These are phyloP conservation scores for Pterocarpus macrocarpus DNA, from an alignment of 306 rosid genomes.

Conservation along the genomic window DNA sequence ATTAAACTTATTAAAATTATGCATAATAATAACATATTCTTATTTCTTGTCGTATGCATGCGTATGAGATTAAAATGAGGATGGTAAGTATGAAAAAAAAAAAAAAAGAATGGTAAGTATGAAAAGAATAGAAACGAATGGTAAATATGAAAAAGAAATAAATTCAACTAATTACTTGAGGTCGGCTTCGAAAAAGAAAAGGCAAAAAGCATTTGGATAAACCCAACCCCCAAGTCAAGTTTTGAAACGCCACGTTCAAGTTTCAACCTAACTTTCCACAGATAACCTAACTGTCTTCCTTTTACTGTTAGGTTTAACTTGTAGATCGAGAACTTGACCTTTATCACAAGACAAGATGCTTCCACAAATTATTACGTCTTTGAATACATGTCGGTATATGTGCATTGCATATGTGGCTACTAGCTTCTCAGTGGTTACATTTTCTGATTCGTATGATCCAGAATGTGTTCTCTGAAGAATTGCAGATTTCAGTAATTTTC, in stretches of 20 bases:
- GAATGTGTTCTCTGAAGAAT: background rate
- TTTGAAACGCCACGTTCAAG: background rate
- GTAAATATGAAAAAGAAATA: too few species aligned
- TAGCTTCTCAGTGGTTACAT: background rate
- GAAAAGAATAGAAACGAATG: too few species aligned
- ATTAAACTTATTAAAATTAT: too few species aligned
- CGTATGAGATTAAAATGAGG: background rate
- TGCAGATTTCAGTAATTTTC: background rate
- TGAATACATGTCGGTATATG: background rate
- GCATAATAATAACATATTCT: background rate
- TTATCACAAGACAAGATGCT: background rate
- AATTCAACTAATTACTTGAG: too few species aligned
- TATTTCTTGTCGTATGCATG: background rate
- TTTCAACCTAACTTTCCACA: conserved; percentile 8
- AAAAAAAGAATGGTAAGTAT: too few species aligned
- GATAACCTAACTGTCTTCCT: background rate
- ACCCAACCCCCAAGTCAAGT: background rate
- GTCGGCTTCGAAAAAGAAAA: too few species aligned
- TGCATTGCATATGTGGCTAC: background rate
- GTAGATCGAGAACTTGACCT: background rate
- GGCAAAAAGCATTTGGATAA: background rate
- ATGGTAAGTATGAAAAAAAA: too few species aligned
- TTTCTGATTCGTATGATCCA: background rate
- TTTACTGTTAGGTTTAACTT: background rate
- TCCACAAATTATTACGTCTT: background rate